Conservation (phyloP, 2,329 filamentous ascomycete genomes). For the Xylaria sp. region DNA sequence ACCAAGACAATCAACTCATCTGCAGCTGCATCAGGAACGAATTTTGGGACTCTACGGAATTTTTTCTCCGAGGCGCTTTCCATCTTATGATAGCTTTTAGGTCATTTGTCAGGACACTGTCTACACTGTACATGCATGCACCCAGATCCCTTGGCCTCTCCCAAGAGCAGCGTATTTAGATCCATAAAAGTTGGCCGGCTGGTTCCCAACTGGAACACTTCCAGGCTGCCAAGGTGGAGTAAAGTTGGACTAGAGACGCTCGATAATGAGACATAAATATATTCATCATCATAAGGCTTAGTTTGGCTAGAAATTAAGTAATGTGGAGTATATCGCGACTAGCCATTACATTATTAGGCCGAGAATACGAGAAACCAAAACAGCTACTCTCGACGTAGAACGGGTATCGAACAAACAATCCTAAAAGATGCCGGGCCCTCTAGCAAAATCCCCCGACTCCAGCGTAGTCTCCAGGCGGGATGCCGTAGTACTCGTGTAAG, state of each 20-base stretch:
- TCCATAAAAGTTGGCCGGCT: too few species aligned
- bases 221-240: not conserved
- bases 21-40: too few species aligned
- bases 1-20: too few species aligned
- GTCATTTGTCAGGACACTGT: too few species aligned
- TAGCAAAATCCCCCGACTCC: constrained; percentile 11
- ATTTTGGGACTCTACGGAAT: too few species aligned
- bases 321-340: not conserved
- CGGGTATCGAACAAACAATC: constrained; percentile 37
- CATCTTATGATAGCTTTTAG: too few species aligned
- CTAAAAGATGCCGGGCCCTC: constrained; percentile 11
- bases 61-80: too few species aligned
- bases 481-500: not conserved
- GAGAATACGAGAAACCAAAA: constrained; percentile 14
- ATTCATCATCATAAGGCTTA: not conserved
- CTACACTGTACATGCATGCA: not conserved
- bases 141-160: too few species aligned
- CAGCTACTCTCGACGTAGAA: constrained; percentile 18
- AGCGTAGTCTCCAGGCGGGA: constrained; percentile 6
- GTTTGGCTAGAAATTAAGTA: not conserved
- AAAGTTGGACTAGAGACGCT: not conserved
- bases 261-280: not conserved
- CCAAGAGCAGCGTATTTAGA: not conserved
- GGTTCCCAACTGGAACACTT: too few species aligned
- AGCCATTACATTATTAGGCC: constrained; percentile 24